Base-by-base conservation (phyloP, 2,329 filamentous ascomycete species). In the Monilinia vaccinii-corymbosi region DNA sequence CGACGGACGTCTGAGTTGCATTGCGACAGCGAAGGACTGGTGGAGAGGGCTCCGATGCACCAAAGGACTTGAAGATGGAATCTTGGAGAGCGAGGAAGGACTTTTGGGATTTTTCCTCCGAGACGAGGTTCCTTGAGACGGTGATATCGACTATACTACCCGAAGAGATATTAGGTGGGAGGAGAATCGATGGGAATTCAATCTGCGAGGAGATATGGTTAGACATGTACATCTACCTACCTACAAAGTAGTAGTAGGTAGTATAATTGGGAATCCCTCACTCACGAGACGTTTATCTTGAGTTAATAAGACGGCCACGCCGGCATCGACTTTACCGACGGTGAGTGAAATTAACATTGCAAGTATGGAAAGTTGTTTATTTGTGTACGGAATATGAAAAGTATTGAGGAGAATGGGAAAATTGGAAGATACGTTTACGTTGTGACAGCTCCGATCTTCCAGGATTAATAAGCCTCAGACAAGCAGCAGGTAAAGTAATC, bases 61-160 rank as follows among this genome's bases (percentile, higher is more conserved):
- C 94, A 73, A 97, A 97, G 58, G 89, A 88, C 68, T 82, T 80
- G 75, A 88, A 88, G 77, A 99, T 97, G 68, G 87, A 86, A 69
- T 88, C 85, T 77, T 99, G 94, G n/a, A 99, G 87, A 36, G 83
- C 76, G 65, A 87, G 80, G 79, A 99, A 99, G 64, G 85, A 81
- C 61, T 84, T 80, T 68, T 90, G 84, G 63, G 91, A 84, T 66
- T 85, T 80, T 58, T 81, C 74, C 77, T 99, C 94, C 61, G 92
- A 90, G 58, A 79, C 76, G 68, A 83, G 80, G 76, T 99, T 99
- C 73, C 93, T 91, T 61, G 87, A 81, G 67, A 99, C 94, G 63
- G 91, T 91, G 75, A 99, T 97, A 75, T 99, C 94, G 74, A 99
- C 94, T 70, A 99, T 97, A 73, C 89, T 95, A 68, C 94, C 94